Evolutionary conservation across 1,284 basidiomycete species (phyloP).

Genomic region (Xerocomus minutiporus): DNA sequence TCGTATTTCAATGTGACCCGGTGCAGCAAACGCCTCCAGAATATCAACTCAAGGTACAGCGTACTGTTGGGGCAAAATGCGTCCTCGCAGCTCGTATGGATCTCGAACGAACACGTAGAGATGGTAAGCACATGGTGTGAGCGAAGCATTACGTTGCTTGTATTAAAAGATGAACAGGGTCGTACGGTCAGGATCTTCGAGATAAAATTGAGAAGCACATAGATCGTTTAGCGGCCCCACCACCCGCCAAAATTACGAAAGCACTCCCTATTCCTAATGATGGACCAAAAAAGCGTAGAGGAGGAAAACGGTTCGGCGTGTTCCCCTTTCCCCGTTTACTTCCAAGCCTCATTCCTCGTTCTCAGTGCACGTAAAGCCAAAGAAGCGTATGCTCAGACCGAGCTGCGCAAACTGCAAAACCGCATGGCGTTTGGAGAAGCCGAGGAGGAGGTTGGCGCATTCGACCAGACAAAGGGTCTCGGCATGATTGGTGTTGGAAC

Average conservation of each 20-base stretch:
- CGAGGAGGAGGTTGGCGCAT: conserved; percentile 94
- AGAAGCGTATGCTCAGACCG: conserved; percentile 95
- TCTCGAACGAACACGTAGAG: conserved; percentile 69
- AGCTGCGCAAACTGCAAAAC: conserved; percentile 95
- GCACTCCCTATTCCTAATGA: conserved; percentile 96
- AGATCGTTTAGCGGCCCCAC: conserved; percentile 89
- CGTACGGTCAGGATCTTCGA: conserved; percentile 75
- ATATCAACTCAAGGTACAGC: conserved; percentile 87
- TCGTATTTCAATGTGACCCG: conserved; percentile 90
- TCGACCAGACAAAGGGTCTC: conserved; percentile 93
- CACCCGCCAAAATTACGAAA: conserved; percentile 90
- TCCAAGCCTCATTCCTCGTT: conserved; percentile 1
- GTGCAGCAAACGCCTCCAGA: conserved; percentile 87
- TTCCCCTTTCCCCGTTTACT: not conserved
- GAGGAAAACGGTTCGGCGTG: conserved; percentile 76
- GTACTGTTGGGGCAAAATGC: conserved; percentile 90
- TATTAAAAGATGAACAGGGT: conserved; percentile 41
- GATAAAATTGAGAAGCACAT: conserved; percentile 90
- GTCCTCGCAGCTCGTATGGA: conserved; percentile 92
- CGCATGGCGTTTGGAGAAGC: conserved; percentile 94
- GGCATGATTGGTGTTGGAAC: conserved; percentile 90
- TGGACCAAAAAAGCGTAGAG: conserved; percentile 91
- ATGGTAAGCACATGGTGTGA: conserved; percentile 49
- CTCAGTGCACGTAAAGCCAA: conserved; percentile 90
- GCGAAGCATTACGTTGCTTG: not conserved